phyloP scores from a whole-genome alignment of 2,329 filamentous ascomycete genomes.

The Cladosporium sp. region DNA sequence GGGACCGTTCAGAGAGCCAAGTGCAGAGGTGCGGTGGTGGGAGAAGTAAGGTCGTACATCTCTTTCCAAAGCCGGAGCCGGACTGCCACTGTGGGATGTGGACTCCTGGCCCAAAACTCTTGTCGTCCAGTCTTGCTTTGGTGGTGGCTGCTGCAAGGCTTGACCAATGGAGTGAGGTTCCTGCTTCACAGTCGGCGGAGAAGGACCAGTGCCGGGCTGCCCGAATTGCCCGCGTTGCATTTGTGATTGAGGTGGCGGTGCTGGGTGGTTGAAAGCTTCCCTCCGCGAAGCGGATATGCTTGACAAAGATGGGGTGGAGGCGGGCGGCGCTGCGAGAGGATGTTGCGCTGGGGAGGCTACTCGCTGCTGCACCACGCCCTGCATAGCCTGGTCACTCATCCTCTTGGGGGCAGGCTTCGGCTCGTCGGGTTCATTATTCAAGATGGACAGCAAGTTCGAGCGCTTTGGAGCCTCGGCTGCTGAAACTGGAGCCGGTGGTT shows the following conservation, averaged over 20 bases:
- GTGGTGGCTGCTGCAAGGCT: conserved; percentile 25
- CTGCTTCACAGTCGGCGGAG: conserved; percentile 32
- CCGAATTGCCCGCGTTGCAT: conserved; percentile 30
- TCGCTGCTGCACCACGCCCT: conserved; percentile 2
- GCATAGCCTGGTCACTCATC: conserved; percentile 17
- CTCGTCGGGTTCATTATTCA: conserved; percentile 40
- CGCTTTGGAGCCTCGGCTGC: conserved; percentile 40
- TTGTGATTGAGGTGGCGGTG: conserved; percentile 28
- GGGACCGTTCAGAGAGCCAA: conserved; percentile 35
- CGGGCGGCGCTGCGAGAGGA: conserved; percentile 21
- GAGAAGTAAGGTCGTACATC: conserved; percentile 35
- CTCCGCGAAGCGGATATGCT: conserved; percentile 27
- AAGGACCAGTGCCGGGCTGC: conserved; percentile 27
- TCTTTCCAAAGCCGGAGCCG: conserved; percentile 30
- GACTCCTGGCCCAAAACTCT: conserved; percentile 26
- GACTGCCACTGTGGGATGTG: conserved; percentile 1
- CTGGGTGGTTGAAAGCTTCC: conserved; percentile 33
- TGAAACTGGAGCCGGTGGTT: conserved; percentile 25
- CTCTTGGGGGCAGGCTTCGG: conserved; percentile 35
- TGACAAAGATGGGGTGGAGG: conserved; percentile 26
- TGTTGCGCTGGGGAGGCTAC: conserved; percentile 17
- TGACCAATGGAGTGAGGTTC: conserved; percentile 28
- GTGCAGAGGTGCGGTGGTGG: conserved; percentile 31
- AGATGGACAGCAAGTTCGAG: conserved; percentile 40
- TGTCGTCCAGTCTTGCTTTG: conserved; percentile 33